Base-by-base conservation (phyloP, 225 moss, liverwort and hornwort genomes). In the Thuidium tamariscinum region DNA sequence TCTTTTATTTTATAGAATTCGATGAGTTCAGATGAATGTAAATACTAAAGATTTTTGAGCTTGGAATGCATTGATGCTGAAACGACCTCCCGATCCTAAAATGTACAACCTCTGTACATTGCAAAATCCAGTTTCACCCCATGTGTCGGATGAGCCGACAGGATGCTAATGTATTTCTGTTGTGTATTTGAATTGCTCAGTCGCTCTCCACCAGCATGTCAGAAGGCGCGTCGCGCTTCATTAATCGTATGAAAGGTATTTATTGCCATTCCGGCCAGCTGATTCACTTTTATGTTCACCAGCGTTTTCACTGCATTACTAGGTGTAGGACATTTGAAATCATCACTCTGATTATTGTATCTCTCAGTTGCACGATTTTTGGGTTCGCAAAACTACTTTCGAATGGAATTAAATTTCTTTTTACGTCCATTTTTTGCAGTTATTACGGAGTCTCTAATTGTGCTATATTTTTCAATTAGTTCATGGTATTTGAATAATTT, bases 201-300 rank as follows among this genome's bases (percentile, higher is more conserved):
- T 89, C 94, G n/a, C 83, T 94, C 85, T 91, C 93, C 86, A 86
- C 26, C 79, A 93, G 92, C 84, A 60, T 94, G 59, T 49, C 90
- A 77, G 93, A 92, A 82, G 91, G 94, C 32, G 89, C 91, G 63
- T 74, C 92, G 34, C 88, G 92, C 55, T 94, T 94, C 68, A 74
- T 93, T 39, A 94, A 91, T 85, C 92, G 91, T 57, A 80, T 93
- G 91, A 92, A 91, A 94, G 94, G 94, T 94, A 88, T 48, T 2
- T 9, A 36, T 81, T 34, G 16, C 61, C 21, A 12, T 71, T 51
- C n/a, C 48, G 46, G 70, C 7, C 8, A 73, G 4, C 70, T 55
- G 56, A 16, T 68, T 56, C 27, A 39, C 32, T 63, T 57, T 52
- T 11, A 5, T 30, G 22, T 62, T 46, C 21, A n/a, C 5, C 30